Percentiles rank a stretch among this genome's conserved stretches.
Evolutionary conservation across 2,329 filamentous ascomycete species (phyloP).

Genomic region (Chaetomium sp.): DNA sequence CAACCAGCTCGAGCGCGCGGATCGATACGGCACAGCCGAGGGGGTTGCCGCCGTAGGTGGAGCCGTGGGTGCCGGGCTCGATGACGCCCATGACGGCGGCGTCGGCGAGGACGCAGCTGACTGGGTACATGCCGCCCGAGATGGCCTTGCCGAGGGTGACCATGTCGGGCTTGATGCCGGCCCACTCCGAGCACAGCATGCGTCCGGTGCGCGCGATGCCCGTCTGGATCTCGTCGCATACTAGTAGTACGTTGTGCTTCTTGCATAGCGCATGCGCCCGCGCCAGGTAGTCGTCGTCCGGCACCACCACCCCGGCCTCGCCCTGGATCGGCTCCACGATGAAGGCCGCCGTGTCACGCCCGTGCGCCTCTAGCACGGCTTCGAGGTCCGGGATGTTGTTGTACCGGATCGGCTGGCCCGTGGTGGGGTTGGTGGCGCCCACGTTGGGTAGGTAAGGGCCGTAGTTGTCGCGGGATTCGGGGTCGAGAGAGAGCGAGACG

Average conservation of each 20-base stretch:
- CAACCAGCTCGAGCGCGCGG: constrained; percentile 87
- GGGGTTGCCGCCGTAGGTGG: constrained; percentile 97
- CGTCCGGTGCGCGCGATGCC: constrained; percentile 93
- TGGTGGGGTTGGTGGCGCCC: constrained; percentile 74
- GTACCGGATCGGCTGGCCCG: constrained; percentile 77
- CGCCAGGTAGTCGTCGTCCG: constrained; percentile 82
- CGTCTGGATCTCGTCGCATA: constrained; percentile 98
- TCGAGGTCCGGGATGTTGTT: constrained; percentile 83
- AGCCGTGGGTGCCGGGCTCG: constrained; percentile 95
- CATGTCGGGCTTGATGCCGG: constrained; percentile 91
- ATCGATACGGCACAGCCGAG: constrained; percentile 95
- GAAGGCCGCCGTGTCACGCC: constrained; percentile 85
- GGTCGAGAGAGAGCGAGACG: constrained; percentile 92
- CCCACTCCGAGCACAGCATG: constrained; percentile 93
- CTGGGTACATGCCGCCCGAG: constrained; percentile 98
- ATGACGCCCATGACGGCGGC: constrained; percentile 94
- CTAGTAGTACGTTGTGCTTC: constrained; percentile 92
- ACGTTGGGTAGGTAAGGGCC: constrained; percentile 92
- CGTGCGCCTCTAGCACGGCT: constrained; percentile 75
- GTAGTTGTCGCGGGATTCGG: constrained; percentile 95
- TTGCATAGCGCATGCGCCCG: constrained; percentile 84
- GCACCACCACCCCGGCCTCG: constrained; percentile 94
- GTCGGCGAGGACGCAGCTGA: constrained; percentile 84
- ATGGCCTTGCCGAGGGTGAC: constrained; percentile 96
- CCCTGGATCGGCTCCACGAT: constrained; percentile 97